Conservation (phyloP, 2,329 filamentous ascomycete genomes). For the Colletotrichum musae region DNA sequence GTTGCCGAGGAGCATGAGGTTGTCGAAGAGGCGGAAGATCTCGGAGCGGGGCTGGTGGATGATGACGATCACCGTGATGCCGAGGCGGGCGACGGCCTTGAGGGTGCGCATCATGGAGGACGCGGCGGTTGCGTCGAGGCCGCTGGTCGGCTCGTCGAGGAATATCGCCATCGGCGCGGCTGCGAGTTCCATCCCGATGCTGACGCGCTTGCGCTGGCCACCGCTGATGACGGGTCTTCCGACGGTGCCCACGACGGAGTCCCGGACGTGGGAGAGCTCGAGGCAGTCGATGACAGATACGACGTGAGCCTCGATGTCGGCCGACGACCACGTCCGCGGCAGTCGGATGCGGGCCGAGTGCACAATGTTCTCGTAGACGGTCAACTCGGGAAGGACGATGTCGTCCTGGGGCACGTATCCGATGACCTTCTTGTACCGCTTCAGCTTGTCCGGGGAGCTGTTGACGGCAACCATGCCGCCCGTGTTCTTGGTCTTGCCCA, state of each 20-base stretch:
- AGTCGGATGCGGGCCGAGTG: conserved; percentile 70
- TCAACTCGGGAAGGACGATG: conserved; percentile 71
- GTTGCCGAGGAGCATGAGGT: conserved; percentile 67
- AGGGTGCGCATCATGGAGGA: conserved; percentile 69
- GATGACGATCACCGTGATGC: conserved; percentile 71
- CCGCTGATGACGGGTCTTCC: conserved; percentile 68
- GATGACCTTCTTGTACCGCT: conserved; percentile 71
- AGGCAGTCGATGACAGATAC: conserved; percentile 69
- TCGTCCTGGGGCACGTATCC: conserved; percentile 76
- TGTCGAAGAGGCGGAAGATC: conserved; percentile 71
- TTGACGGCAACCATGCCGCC: conserved; percentile 68
- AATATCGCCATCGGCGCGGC: conserved; percentile 70
- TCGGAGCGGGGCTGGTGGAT: conserved; percentile 73
- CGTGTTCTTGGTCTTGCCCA: conserved; percentile 69
- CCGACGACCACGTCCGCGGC: conserved; percentile 64
- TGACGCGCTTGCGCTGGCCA: conserved; percentile 71
- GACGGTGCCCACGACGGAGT: conserved; percentile 66
- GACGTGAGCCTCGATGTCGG: conserved; percentile 67
- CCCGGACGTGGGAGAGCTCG: conserved; percentile 65
- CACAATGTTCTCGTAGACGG: conserved; percentile 73
- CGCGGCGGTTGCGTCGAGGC: conserved; percentile 69
- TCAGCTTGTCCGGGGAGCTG: conserved; percentile 62
- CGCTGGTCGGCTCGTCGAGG: conserved; percentile 68
- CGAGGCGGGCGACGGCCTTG: conserved; percentile 66
- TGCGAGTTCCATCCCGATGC: conserved; percentile 71